A percentile compares a stretch with the other conserved stretches of the same genome.
These are phyloP conservation scores for Hemileccinum impolitum DNA, from an alignment of 768 basidiomycete genomes.

Conservation along the genomic window DNA sequence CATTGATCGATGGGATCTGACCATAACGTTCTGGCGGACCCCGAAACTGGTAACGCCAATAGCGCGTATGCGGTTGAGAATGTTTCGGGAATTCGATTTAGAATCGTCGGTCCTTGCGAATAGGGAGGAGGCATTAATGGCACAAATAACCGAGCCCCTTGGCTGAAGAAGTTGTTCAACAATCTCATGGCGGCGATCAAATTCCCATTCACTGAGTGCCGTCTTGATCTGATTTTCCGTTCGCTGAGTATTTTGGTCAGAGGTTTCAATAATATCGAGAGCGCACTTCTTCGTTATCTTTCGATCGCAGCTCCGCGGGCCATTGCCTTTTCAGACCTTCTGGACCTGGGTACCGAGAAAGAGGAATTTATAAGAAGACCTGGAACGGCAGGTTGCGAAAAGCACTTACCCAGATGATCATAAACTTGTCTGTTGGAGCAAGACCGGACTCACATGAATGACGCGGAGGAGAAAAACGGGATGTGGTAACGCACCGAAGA, in stretches of 20 bases:
- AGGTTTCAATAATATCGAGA: conserved; percentile 17
- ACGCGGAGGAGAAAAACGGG: neutral
- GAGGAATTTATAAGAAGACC: conserved; percentile 9
- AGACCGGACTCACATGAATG: conserved; percentile 7
- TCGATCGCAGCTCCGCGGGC: conserved; percentile 42
- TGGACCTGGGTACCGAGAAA: conserved; percentile 24
- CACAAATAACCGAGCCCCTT: conserved; percentile 42
- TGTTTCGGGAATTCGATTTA: conserved; percentile 20
- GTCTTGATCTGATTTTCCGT: conserved; percentile 44
- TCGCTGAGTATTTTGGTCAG: conserved; percentile 18
- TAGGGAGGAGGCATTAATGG: conserved; percentile 48
- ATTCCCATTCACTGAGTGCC: conserved; percentile 39
- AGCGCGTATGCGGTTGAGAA: conserved; percentile 36
- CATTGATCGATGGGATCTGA: conserved; percentile 23
- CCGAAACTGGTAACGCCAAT: conserved; percentile 34
- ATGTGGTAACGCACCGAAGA: conserved; percentile 46
- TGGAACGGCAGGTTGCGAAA: conserved; percentile 4
- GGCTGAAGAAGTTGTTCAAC: conserved; percentile 42
- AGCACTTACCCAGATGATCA: conserved; percentile 58
- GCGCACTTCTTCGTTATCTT: conserved; percentile 47
- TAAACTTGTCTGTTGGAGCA: conserved; percentile 58
- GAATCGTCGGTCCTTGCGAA: conserved; percentile 37
- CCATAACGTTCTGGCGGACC: conserved; percentile 45
- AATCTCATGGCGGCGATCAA: conserved; percentile 35
- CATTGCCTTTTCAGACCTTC: conserved; percentile 42